Percentiles rank a stretch among this genome's conserved stretches.
phyloP scores from a whole-genome alignment of 139 green algal genomes.

The Monoraphidium neglectum region DNA sequence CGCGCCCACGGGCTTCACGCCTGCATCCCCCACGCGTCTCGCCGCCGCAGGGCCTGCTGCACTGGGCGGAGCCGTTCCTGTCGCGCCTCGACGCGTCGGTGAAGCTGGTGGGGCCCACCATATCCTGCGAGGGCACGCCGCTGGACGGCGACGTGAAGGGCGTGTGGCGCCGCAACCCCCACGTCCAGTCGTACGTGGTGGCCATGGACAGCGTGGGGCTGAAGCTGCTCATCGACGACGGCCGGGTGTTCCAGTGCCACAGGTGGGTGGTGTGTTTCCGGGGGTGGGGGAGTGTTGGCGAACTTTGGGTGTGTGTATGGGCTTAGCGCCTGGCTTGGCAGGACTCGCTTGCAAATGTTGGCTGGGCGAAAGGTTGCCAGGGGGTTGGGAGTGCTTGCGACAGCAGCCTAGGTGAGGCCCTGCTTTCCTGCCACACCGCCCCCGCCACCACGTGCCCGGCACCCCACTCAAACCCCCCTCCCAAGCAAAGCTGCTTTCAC shows the following conservation, averaged over 20 bases:
- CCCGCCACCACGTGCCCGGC: no score
- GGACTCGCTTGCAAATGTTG: no score
- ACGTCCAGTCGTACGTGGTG: slow-evolving; percentile 78
- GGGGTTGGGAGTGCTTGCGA: no score
- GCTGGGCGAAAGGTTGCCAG: no score
- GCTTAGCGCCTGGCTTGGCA: no score
- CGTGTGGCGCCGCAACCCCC: slow-evolving; percentile 73
- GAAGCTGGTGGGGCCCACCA: slow-evolving; percentile 73
- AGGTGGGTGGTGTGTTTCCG: no score
- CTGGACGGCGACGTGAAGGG: slow-evolving; percentile 52
- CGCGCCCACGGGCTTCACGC: background rate
- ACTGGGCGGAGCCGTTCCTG: slow-evolving; percentile 66
- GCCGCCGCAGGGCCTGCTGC: slow-evolving; percentile 41
- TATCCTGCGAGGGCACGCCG: slow-evolving; percentile 75
- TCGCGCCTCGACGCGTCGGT: slow-evolving; percentile 45
- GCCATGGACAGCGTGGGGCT: slow-evolving; percentile 67
- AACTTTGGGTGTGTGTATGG: no score
- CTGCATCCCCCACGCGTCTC: background rate
- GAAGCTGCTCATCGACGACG: slow-evolving; percentile 52
- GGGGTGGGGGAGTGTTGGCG: slow-evolving; percentile 23
- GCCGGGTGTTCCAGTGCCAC: slow-evolving; percentile 65
- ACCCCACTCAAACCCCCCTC: no score
- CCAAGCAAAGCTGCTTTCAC: no score
- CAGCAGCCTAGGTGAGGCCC: no score
- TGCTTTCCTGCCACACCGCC: no score